Conservation (phyloP, 805 yeast genomes). For the Hanseniaspora opuntiae region DNA sequence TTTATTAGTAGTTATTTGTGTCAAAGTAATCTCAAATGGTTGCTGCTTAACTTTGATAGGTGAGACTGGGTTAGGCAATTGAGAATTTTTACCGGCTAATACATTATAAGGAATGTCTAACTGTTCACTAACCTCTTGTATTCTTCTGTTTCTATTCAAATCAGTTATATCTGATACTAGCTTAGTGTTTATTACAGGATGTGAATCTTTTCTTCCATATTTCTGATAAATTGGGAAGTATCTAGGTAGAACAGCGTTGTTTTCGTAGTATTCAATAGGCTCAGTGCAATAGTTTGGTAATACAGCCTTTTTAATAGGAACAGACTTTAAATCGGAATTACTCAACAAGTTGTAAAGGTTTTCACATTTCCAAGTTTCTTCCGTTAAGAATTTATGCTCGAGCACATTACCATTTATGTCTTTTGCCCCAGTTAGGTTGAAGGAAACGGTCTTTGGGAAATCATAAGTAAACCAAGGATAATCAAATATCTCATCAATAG, state of each 20-base stretch:
- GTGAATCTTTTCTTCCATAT: not conserved
- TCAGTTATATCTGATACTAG: not conserved
- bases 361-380: conserved; percentile 3
- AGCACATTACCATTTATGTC: conserved; percentile 35
- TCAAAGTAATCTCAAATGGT: conserved; percentile 14
- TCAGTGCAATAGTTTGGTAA: not conserved
- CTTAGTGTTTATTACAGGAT: not conserved
- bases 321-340: not conserved
- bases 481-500: conserved; percentile 60
- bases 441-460: conserved; percentile 48
- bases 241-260: conserved; percentile 6
- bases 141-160: conserved; percentile 23
- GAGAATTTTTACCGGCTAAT: not conserved
- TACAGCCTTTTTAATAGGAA: not conserved
- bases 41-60: conserved; percentile 11
- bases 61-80: conserved; percentile 10
- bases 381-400: conserved; percentile 41
- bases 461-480: conserved; percentile 80
- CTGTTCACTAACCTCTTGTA: conserved; percentile 26
- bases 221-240: not conserved
- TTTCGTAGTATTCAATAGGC: not conserved
- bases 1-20: conserved; percentile 23
- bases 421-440: conserved; percentile 22
- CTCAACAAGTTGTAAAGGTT: conserved; percentile 1
- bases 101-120: conserved; percentile 16